A percentile compares a stretch with the other conserved stretches of the same genome.
These are phyloP conservation scores for Carex arenaria DNA, from an alignment of 202 grass and related monocot species.

Conservation along the genomic window DNA sequence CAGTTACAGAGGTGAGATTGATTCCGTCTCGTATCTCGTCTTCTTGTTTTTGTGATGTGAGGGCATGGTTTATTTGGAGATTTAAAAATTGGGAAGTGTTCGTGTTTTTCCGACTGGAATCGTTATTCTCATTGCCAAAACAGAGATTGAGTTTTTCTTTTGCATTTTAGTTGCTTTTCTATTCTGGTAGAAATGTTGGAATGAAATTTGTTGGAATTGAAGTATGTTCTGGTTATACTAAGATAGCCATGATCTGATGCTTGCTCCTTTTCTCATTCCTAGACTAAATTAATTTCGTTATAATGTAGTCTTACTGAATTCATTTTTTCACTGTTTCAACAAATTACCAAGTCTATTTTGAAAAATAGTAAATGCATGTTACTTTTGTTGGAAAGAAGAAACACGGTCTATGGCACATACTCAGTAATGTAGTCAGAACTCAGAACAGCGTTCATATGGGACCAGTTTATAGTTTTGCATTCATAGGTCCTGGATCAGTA, in stretches of 20 bases:
- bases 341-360: not conserved
- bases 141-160: not conserved
- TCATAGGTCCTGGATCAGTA: conserved; percentile 1
- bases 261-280: not conserved
- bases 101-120: not conserved
- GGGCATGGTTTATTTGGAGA: not conserved
- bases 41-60: not conserved
- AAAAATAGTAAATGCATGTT: too few species aligned
- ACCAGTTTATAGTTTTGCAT: not conserved
- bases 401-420: not conserved
- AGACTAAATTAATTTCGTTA: not conserved
- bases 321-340: not conserved
- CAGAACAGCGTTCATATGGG: not conserved
- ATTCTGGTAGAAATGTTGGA: not conserved
- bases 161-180: not conserved
- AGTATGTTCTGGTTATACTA: not conserved
- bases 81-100: not conserved
- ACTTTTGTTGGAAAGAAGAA: not conserved
- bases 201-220: not conserved
- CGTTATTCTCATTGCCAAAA: not conserved
- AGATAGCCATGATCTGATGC: not conserved
- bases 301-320: not conserved
- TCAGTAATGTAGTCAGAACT: not conserved
- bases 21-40: not conserved
- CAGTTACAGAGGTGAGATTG: conserved; percentile 75